These are phyloP conservation scores for Camelina hispida DNA, from an alignment of 345 rosid genomes.

Conservation along the genomic window DNA sequence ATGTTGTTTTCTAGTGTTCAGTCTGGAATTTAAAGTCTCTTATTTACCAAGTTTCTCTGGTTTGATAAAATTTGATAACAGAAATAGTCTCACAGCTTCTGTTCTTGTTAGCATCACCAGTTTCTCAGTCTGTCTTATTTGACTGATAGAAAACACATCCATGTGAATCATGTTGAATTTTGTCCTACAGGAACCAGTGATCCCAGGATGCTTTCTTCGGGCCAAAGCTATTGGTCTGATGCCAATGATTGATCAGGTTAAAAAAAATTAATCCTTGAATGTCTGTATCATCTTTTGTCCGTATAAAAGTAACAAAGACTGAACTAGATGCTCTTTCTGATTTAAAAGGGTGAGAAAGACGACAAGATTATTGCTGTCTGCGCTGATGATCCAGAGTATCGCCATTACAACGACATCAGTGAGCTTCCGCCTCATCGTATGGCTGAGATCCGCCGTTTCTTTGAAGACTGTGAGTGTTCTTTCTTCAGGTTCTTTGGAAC, in stretches of 20 bases:
- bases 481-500: constrained; percentile 8
- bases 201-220: constrained; percentile 96
- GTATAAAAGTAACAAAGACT: neutral
- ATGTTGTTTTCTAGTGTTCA: neutral
- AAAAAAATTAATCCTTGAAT: constrained; percentile 25
- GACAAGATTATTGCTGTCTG: constrained; percentile 99
- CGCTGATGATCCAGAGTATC: constrained; percentile 98
- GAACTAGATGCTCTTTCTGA: neutral
- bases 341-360: constrained; percentile 92
- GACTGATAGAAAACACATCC: neutral
- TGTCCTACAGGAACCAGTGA: constrained; percentile 83
- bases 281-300: constrained; percentile 16
- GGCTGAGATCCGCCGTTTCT: constrained; percentile 98
- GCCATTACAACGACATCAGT: constrained; percentile 86
- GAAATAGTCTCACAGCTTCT: constrained; percentile 2
- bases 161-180: constrained; percentile 14
- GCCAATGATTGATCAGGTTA: constrained; percentile 99
- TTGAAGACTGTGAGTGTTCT: constrained; percentile 84
- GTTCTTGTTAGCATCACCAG: neutral
- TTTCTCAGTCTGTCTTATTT: neutral
- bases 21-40: neutral
- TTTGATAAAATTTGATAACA: neutral
- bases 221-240: constrained; percentile 98
- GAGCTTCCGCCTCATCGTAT: constrained; percentile 97
- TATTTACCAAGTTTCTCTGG: neutral